Conservation (phyloP, 116 monocot genomes). For the Dioscorea cayenensis region DNA sequence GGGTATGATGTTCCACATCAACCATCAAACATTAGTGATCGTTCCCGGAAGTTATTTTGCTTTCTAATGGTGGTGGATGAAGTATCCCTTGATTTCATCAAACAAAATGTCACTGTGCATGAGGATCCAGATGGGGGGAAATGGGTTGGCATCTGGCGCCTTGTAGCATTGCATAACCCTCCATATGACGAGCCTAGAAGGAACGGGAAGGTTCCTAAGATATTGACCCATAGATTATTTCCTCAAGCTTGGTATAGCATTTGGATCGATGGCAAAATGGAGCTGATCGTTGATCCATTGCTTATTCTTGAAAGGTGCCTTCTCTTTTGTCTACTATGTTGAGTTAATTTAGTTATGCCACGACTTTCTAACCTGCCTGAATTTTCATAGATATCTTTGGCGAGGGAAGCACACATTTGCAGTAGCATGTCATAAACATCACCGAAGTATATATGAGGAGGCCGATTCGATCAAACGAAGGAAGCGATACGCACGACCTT, state of each 20-base stretch:
- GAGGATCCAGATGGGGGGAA: conserved; percentile 68
- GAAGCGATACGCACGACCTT: conserved; percentile 92
- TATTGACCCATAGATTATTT: conserved; percentile 87
- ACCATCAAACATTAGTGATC: conserved; percentile 76
- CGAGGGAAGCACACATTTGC: conserved; percentile 88
- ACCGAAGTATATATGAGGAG: conserved; percentile 92
- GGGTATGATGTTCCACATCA: conserved; percentile 96
- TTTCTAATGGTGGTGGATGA: conserved; percentile 96
- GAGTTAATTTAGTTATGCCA: no score
- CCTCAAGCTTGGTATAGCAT: conserved; percentile 92
- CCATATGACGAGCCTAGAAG: conserved; percentile 98
- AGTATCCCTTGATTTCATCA: conserved; percentile 65
- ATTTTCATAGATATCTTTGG: conserved; percentile 79
- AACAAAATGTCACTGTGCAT: conserved; percentile 52
- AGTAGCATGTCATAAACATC: conserved; percentile 89
- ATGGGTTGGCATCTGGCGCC: conserved; percentile 98
- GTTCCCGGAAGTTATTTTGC: conserved; percentile 86
- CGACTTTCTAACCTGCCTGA: background rate
- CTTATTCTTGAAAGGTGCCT: conserved; percentile 91
- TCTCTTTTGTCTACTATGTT: background rate
- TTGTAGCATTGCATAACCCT: conserved; percentile 54
- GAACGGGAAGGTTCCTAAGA: conserved; percentile 97
- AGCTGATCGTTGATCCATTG: conserved; percentile 89
- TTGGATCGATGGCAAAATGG: conserved; percentile 99
- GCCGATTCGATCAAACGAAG: conserved; percentile 95